Conservation (phyloP, 768 basidiomycete genomes). For the Lactifluus echinatus region DNA sequence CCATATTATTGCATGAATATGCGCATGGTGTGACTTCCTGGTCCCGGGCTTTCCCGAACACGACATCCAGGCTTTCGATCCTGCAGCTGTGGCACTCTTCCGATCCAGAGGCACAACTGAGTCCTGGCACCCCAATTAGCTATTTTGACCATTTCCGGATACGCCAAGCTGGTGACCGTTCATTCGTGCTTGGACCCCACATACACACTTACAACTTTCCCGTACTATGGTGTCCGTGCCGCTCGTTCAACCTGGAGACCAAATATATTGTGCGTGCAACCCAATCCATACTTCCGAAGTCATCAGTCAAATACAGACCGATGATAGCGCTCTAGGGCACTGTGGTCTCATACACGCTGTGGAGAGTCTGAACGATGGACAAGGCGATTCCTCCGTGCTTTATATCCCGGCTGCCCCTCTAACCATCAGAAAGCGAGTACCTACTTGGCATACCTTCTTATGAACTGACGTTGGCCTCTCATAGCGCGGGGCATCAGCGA, state of each 20-base stretch:
- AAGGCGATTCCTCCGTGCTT: slow-evolving; percentile 58
- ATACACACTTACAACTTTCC: slow-evolving; percentile 46
- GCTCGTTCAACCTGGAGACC: slow-evolving; percentile 64
- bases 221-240: slow-evolving; percentile 65
- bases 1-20: background rate
- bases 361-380: slow-evolving; percentile 44
- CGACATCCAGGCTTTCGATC: slow-evolving; percentile 67
- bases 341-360: slow-evolving; percentile 39
- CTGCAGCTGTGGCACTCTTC: slow-evolving; percentile 52
- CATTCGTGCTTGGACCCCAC: slow-evolving; percentile 60
- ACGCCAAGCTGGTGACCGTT: slow-evolving; percentile 58
- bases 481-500: slow-evolving; percentile 53
- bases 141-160: slow-evolving; percentile 75
- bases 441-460: background rate
- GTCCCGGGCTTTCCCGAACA: slow-evolving; percentile 59
- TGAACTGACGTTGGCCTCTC: background rate
- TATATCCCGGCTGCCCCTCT: slow-evolving; percentile 69
- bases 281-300: too few relatives aligned
- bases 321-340: slow-evolving; percentile 22
- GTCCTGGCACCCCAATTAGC: slow-evolving; percentile 49
- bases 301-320: background rate
- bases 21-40: background rate
- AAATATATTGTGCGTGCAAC: slow-evolving; percentile 47
- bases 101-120: slow-evolving; percentile 34
- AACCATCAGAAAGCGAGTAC: slow-evolving; percentile 39